A percentile compares a stretch with the other conserved stretches of the same genome.
These are phyloP conservation scores for Bipolaris oryzae DNA, from an alignment of 2,329 filamentous ascomycete genomes.

Conservation along the genomic window DNA sequence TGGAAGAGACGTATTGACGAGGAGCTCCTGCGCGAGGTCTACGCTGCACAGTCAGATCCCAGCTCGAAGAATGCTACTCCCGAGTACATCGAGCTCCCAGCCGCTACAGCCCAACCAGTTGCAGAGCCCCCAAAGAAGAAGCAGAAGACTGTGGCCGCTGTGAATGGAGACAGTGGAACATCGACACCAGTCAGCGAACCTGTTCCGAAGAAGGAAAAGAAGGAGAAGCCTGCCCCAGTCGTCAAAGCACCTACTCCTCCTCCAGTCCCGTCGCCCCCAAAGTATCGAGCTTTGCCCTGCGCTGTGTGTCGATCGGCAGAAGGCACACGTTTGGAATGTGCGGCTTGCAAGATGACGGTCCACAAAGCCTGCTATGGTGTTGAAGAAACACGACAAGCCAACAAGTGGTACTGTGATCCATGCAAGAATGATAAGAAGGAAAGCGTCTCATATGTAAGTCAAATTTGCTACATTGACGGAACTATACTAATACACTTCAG, in stretches of 20 bases:
- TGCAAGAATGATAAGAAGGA: slow-evolving; percentile 93
- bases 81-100: slow-evolving; percentile 37
- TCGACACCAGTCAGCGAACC: slow-evolving; percentile 50
- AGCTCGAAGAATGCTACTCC: slow-evolving; percentile 31
- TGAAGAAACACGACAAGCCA: slow-evolving; percentile 66
- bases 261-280: slow-evolving; percentile 75
- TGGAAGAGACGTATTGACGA: slow-evolving; percentile 92
- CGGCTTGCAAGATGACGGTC: slow-evolving; percentile 87
- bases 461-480: neutral
- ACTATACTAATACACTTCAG: slow-evolving; percentile 50
- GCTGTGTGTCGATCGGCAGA: slow-evolving; percentile 81
- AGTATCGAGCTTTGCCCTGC: slow-evolving; percentile 79
- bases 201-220: slow-evolving; percentile 49
- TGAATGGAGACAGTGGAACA: slow-evolving; percentile 57
- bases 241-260: slow-evolving; percentile 60
- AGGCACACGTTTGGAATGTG: slow-evolving; percentile 67
- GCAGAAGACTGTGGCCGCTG: slow-evolving; percentile 53
- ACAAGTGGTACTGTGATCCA: slow-evolving; percentile 94
- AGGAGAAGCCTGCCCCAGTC: slow-evolving; percentile 54
- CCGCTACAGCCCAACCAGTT: slow-evolving; percentile 30
- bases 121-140: slow-evolving; percentile 66
- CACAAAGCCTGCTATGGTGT: slow-evolving; percentile 95
- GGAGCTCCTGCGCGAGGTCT: slow-evolving; percentile 77
- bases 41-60: slow-evolving; percentile 43
- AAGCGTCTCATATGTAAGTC: slow-evolving; percentile 82